Evolutionary conservation across 352 stramenopile species (phyloP).

Genomic region (Phytophthora meadii): DNA sequence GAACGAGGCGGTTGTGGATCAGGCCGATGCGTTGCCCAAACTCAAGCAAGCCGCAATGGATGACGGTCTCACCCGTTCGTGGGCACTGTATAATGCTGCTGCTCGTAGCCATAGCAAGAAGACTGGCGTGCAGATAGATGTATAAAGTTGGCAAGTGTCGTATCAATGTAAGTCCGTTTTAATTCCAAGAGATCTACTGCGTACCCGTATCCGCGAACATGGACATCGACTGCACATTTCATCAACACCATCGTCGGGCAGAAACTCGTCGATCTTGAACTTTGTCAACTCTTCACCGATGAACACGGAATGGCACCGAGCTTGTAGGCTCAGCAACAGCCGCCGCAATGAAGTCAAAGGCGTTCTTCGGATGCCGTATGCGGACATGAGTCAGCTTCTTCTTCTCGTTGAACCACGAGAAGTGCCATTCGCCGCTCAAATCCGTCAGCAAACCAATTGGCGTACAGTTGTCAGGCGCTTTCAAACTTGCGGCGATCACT

Average conservation of each 20-base stretch:
- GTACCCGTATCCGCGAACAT: too few relatives aligned
- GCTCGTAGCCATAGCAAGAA: slow-evolving; percentile 14
- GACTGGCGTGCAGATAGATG: slow-evolving; percentile 3
- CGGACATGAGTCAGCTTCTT: slow-evolving; percentile 10
- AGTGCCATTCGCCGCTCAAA: neutral
- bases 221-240: too few relatives aligned
- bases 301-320: slow-evolving; percentile 8
- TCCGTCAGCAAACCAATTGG: too few relatives aligned
- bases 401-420: slow-evolving; percentile 20
- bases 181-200: too few relatives aligned
- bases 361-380: slow-evolving; percentile 10
- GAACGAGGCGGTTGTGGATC: slow-evolving; percentile 68
- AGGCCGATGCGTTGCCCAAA: slow-evolving; percentile 51
- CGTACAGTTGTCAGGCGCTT: too few relatives aligned
- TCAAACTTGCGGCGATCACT: slow-evolving; percentile 1
- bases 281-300: too few relatives aligned
- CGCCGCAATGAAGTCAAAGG: slow-evolving; percentile 13
- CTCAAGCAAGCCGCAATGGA: slow-evolving; percentile 58
- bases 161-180: neutral
- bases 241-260: too few relatives aligned
- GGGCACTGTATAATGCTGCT: slow-evolving; percentile 74
- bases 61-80: slow-evolving; percentile 66
- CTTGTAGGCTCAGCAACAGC: slow-evolving; percentile 7
- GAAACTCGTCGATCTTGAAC: too few relatives aligned
- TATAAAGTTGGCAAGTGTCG: neutral